Evolutionary conservation across 768 basidiomycete species (phyloP), one percentile per base, ranked within the genome.

Genomic region (Suillus americanus): DNA sequence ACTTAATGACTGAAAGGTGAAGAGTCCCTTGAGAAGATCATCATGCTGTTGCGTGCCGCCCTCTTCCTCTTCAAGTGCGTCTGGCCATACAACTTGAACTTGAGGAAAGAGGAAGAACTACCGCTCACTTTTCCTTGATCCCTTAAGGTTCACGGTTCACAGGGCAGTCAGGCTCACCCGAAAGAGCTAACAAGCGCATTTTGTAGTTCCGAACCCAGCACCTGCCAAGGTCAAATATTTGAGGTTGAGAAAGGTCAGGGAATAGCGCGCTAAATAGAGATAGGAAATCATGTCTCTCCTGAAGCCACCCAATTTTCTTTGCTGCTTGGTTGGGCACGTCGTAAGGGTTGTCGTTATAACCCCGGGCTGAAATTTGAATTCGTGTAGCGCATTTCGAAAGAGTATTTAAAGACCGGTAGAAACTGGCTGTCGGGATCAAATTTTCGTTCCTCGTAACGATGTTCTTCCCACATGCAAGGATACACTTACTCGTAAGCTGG

Each of bases 31-130:
- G 3, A 88, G 67, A 23, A 87, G 73, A 68, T 87, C 82, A n/a
- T 74, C 70, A 12, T 77, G 73, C 28, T 73, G 56, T 18, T 69
- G 62, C 25, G 81, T 71, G 68, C 80, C 82, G 59, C 81, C 71
- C 55, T 79, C 78, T 25, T 78, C 74, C 53, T 68, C 65, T 40
- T 65, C 63, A 28, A 62, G n/a, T 25, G 82, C 72, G 43, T 78
- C 74, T 13, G 70, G 66, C 79, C 78, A 79, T 6, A 69, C 67
- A 35, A 82, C 71, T 16, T 69, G 64, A 14, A 35, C 35, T 10
- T 35, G 9, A 35, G 86, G 85, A 55, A 86, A 69, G 18, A 83
- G 77, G 46, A 82, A 73, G 20, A 84, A 64, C 83, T 84, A 86
- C 20, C 64, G 60, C 38, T 77, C 64, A 65, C 10, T 30, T 61